These are phyloP conservation scores for Phytophthora colocasiae DNA, from an alignment of 352 stramenopile species.

Conservation along the genomic window DNA sequence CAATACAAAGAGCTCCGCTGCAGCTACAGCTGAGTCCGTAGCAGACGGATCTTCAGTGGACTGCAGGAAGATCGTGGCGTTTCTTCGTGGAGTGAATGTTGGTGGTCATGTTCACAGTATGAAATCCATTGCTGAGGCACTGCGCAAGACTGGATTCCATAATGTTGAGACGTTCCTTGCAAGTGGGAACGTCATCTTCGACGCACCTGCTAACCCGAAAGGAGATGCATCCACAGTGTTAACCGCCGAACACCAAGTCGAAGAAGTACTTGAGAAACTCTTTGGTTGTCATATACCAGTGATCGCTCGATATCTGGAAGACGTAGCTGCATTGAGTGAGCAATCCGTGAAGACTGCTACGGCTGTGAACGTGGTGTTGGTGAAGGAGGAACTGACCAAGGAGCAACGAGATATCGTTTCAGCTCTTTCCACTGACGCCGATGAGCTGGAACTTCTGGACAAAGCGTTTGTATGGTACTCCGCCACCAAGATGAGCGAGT, in stretches of 20 bases:
- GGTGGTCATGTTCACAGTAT: conserved; percentile 40
- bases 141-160: conserved; percentile 22
- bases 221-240: conserved; percentile 2
- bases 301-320: conserved; percentile 27
- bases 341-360: conserved; percentile 22
- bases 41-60: too few species aligned
- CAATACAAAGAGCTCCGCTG: conserved; percentile 2
- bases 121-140: conserved; percentile 32
- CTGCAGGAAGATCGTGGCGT: conserved; percentile 32
- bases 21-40: background rate
- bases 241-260: conserved; percentile 28
- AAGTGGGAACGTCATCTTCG: conserved; percentile 42
- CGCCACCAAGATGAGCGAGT: conserved; percentile 42
- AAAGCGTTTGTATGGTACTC: conserved; percentile 45
- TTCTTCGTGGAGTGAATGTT: conserved; percentile 45
- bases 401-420: conserved; percentile 29
- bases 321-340: conserved; percentile 14
- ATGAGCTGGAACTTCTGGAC: conserved; percentile 35
- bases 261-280: conserved; percentile 28
- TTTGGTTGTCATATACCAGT: conserved; percentile 37
- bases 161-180: conserved; percentile 42
- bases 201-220: background rate
- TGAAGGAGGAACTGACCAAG: conserved; percentile 30
- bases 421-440: conserved; percentile 18
- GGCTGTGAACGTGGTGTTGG: conserved; percentile 37